phyloP scores from a whole-genome alignment of 345 rosid genomes.

The Alliaria petiolata region DNA sequence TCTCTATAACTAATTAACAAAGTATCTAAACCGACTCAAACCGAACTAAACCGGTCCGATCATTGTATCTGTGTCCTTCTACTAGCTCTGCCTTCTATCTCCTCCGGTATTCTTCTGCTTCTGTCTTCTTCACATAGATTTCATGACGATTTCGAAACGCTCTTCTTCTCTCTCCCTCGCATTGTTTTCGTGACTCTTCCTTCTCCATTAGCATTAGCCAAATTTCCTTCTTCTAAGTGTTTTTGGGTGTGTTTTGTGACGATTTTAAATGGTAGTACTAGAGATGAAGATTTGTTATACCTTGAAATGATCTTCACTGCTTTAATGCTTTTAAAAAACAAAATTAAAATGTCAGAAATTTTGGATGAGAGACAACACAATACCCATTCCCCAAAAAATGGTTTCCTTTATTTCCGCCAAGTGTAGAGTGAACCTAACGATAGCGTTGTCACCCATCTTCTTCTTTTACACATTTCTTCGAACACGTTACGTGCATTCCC shows the following conservation, averaged over 20 bases:
- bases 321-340: neutral
- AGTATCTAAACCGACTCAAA: conserved; percentile 5
- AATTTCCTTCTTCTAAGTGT: neutral
- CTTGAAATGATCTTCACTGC: neutral
- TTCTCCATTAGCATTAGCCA: neutral
- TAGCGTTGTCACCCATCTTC: neutral
- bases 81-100: conserved; percentile 17
- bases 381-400: neutral
- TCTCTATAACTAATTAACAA: neutral
- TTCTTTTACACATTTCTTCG: neutral
- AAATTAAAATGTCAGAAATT: neutral
- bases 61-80: neutral
- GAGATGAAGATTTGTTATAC: neutral
- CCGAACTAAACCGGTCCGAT: neutral
- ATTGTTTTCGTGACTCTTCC: conserved; percentile 24
- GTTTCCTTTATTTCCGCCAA: neutral
- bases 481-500: conserved; percentile 26
- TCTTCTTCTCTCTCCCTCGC: conserved; percentile 11
- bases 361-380: neutral
- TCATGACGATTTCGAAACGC: conserved; percentile 26
- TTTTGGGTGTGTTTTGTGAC: too few relatives aligned
- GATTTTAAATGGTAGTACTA: neutral
- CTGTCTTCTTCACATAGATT: conserved; percentile 16
- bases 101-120: conserved; percentile 16
- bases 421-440: conserved; percentile 27